Evolutionary conservation across 179 eudicot genomes (phyloP).

Genomic region (Spinacia oleracea): DNA sequence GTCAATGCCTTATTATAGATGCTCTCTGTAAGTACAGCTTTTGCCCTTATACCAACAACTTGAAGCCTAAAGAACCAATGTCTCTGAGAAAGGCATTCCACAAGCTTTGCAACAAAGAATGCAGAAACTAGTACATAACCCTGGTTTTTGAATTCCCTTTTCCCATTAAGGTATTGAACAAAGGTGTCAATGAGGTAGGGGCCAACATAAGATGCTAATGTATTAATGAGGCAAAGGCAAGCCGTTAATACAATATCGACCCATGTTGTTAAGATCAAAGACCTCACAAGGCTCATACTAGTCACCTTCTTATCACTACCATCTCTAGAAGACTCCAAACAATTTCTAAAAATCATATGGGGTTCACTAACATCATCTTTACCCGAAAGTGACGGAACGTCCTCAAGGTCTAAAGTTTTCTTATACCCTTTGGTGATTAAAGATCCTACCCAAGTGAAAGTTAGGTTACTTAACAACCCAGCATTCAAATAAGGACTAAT

Average conservation of each 20-base stretch:
- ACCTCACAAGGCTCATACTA: conserved; percentile 51
- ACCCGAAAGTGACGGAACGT: conserved; percentile 59
- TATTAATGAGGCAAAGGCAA: conserved; percentile 40
- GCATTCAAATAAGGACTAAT: conserved; percentile 51
- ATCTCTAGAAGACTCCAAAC: conserved; percentile 31
- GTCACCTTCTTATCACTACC: conserved; percentile 34
- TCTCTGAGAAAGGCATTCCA: conserved; percentile 63
- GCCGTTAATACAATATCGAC: conserved; percentile 54
- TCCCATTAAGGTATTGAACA: conserved; percentile 74
- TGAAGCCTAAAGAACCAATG: conserved; percentile 69
- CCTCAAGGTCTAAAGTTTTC: conserved; percentile 66
- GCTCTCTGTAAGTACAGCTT: conserved; percentile 51
- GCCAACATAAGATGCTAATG: conserved; percentile 71
- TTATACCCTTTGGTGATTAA: conserved; percentile 56
- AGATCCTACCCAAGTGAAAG: conserved; percentile 68
- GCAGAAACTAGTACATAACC: conserved; percentile 52
- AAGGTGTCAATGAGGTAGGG: conserved; percentile 79
- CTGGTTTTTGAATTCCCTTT: conserved; percentile 35
- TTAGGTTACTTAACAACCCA: conserved; percentile 50
- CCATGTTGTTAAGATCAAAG: conserved; percentile 55
- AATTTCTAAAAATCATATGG: conserved; percentile 36
- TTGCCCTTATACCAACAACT: conserved; percentile 48
- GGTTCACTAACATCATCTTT: conserved; percentile 52
- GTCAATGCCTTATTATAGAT: conserved; percentile 60
- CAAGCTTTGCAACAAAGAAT: conserved; percentile 59